Evolutionary conservation across 495 filamentous ascomycete genomes (phyloP).

Genomic region (Melanomma pulvis-pyrius): DNA sequence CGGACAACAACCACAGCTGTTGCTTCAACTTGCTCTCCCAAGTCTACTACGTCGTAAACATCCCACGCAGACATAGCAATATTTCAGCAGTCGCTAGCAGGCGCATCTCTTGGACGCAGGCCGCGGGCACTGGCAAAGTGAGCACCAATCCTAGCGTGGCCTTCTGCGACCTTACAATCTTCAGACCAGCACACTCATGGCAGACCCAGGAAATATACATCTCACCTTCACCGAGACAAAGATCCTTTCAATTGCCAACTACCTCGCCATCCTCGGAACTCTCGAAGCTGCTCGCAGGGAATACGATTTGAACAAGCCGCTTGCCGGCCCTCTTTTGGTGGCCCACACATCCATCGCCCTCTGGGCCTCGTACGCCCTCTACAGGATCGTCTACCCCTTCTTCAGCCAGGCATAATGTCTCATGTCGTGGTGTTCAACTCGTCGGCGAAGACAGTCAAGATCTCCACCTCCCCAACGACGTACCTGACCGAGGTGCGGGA

Average conservation of each 20-base stretch:
- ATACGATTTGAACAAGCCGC: constrained; percentile 15
- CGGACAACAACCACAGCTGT: background rate
- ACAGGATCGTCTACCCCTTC: constrained; percentile 6
- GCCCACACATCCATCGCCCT: constrained; percentile 13
- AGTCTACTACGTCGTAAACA: background rate
- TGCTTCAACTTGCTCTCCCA: background rate
- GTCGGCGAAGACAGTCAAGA: constrained; percentile 67
- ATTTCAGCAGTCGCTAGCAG: background rate
- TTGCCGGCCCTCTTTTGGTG: constrained; percentile 14
- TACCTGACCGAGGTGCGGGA: constrained; percentile 79
- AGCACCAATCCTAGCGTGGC: background rate
- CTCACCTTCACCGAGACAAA: constrained; percentile 19
- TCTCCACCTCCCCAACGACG: constrained; percentile 81
- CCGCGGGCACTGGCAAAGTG: background rate
- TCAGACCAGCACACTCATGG: constrained; percentile 23
- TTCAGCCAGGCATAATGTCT: constrained; percentile 66
- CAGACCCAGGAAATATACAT: constrained; percentile 25
- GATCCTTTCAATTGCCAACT: constrained; percentile 19
- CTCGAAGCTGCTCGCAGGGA: constrained; percentile 5
- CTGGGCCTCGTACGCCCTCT: constrained; percentile 12
- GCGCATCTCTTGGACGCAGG: background rate
- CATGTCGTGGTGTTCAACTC: constrained; percentile 87
- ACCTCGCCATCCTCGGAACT: constrained; percentile 13
- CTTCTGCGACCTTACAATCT: constrained; percentile 15
- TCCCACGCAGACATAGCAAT: background rate